Conservation (phyloP, 108 stramenopile genomes). For the Licmophora abbreviata region DNA sequence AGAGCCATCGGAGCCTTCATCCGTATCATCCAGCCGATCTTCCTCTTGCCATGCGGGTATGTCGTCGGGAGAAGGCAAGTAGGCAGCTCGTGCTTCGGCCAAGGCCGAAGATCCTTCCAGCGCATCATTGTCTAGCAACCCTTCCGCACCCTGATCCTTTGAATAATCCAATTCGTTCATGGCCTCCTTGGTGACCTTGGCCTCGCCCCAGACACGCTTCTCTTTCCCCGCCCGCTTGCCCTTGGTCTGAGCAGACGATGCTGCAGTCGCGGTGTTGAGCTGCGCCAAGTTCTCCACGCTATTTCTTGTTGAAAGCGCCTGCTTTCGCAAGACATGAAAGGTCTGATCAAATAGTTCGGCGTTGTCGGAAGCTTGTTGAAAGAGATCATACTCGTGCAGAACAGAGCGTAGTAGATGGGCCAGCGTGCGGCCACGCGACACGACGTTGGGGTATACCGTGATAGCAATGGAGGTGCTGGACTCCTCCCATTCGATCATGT, state of each 20-base stretch:
- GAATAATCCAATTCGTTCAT: constrained; percentile 63
- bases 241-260: constrained; percentile 2
- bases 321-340: too few species aligned
- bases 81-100: constrained; percentile 82
- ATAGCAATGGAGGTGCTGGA: constrained; percentile 19
- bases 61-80: constrained; percentile 79
- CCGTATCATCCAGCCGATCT: constrained; percentile 27
- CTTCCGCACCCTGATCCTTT: constrained; percentile 17
- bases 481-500: constrained; percentile 32
- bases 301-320: too few species aligned
- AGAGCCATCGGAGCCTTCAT: constrained; percentile 3
- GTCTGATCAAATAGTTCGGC: too few species aligned
- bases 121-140: constrained; percentile 15
- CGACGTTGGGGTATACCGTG: constrained; percentile 40
- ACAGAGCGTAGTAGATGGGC: too few species aligned
- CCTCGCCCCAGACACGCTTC: constrained; percentile 73
- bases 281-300: too few species aligned
- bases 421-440: constrained; percentile 26
- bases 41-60: constrained; percentile 65
- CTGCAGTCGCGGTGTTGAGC: constrained; percentile 8
- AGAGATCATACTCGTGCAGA: too few species aligned
- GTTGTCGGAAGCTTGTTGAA: too few species aligned
- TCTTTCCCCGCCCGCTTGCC: constrained; percentile 50
- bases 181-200: constrained; percentile 69
- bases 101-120: constrained; percentile 48